A percentile compares a stretch with the other conserved stretches of the same genome.
These are phyloP conservation scores for Albugo laibachii DNA, from an alignment of 352 stramenopile species.

Conservation along the genomic window DNA sequence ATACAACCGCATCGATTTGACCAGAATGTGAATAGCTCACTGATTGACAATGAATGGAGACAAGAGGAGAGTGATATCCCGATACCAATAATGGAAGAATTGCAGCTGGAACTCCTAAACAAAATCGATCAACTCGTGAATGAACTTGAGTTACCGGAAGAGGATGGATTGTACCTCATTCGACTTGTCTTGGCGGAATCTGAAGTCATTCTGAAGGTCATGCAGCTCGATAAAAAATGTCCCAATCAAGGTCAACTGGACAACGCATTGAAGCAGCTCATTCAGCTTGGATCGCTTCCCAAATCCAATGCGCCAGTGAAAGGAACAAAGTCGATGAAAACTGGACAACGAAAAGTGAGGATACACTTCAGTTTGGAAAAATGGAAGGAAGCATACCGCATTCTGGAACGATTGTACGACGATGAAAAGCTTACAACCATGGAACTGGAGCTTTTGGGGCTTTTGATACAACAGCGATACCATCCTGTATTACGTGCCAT, in stretches of 20 bases:
- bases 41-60: no score
- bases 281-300: conserved; percentile 9
- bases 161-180: conserved; percentile 22
- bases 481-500: conserved; percentile 23
- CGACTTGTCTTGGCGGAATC: conserved; percentile 28
- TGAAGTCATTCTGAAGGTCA: conserved; percentile 24
- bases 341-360: no score
- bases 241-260: conserved; percentile 25
- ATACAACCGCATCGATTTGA: background rate
- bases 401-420: conserved; percentile 24
- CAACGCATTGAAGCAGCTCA: conserved; percentile 26
- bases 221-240: conserved; percentile 29
- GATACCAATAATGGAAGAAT: background rate
- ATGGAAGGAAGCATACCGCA: conserved; percentile 7
- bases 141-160: conserved; percentile 34
- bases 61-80: background rate
- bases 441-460: conserved; percentile 31
- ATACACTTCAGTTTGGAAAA: background rate
- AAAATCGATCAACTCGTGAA: conserved; percentile 32
- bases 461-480: conserved; percentile 36
- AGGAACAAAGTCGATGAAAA: no score
- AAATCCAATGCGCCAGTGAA: background rate
- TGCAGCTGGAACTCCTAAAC: conserved; percentile 21
- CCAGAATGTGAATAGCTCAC: no score
- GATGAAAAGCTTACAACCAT: conserved; percentile 43